Base-by-base conservation (phyloP, 805 yeast species). In the Starmerella potacharoeniae region DNA sequence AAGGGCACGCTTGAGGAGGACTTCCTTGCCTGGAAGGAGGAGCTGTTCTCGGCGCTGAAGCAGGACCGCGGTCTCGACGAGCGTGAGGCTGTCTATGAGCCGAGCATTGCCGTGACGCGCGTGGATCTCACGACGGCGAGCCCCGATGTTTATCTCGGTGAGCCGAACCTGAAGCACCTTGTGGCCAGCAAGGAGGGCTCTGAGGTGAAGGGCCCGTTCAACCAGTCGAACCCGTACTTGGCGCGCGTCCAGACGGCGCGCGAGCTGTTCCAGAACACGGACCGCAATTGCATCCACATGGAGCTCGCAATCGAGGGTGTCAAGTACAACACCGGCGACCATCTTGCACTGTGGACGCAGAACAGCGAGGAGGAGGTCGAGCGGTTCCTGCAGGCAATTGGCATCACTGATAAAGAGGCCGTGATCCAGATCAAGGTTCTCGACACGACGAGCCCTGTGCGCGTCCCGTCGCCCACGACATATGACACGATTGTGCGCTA, bases 1-100 rank as follows among this genome's bases (percentile, higher is more conserved):
- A 78, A 79, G 58, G 97, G 95, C 52, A 80, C 96, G 53, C 81
- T 91, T 77, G 97, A 91, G 69, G 98, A 91, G 71, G 97, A 93
- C 71, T 91, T 80, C 69, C 72, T 93, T 66, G 74, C 89, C 47
- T 91, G 98, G 98, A 93, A 90, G 71, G 97, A 90, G 59, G 69
- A 72, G 13, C 74, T 84, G 56, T 79, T 88, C 63, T 86, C 81
- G 14, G 68, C 78, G 3, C 75, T 90, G 70, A 81, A 83, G 64
- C 76, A 76, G 57, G 73, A 77, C 51, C 75, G 87, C 65, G 73
- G 78, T 57, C 74, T 91, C 55, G 82, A 84, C 62, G 97, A 90
- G 71, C 86, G 79, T 60, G 96, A 89, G 61, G 77, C 83, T 59
- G 74, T 69, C 16, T 91, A 87, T 65, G 87, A 86, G 69, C 88